Evolutionary conservation across 2,329 filamentous ascomycete genomes (phyloP).

Genomic region (Aciculosporium take): DNA sequence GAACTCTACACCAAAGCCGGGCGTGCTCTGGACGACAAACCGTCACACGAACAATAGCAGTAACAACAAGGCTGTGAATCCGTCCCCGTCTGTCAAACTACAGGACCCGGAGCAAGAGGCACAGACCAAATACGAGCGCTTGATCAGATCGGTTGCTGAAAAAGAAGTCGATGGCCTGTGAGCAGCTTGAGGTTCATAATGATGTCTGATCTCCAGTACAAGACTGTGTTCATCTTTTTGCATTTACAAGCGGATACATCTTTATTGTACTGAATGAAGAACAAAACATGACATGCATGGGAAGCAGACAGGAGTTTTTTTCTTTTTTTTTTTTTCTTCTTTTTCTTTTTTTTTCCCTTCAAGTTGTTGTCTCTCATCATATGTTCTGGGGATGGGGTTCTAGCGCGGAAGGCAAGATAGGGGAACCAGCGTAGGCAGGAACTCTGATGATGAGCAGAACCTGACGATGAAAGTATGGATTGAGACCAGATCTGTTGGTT

Average conservation of each 20-base stretch:
- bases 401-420: no score
- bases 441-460: no score
- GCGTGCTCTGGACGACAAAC: slow-evolving; percentile 22
- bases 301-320: background rate
- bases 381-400: no score
- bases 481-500: no score
- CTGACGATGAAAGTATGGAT: no score
- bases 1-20: slow-evolving; percentile 13
- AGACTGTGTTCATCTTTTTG: background rate
- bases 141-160: slow-evolving; percentile 23
- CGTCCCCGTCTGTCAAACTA: slow-evolving; percentile 11
- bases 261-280: background rate
- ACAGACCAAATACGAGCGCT: slow-evolving; percentile 21
- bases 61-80: slow-evolving; percentile 5
- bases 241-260: background rate
- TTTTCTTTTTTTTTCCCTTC: no score
- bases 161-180: slow-evolving; percentile 16
- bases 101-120: slow-evolving; percentile 22
- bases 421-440: no score
- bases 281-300: background rate
- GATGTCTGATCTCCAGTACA: no score
- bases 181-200: background rate
- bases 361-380: no score
- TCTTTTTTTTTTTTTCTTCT: background rate
- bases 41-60: background rate